These are phyloP conservation scores for Diaporthe sp. DNA, from an alignment of 2,329 filamentous ascomycete species.

Conservation along the genomic window DNA sequence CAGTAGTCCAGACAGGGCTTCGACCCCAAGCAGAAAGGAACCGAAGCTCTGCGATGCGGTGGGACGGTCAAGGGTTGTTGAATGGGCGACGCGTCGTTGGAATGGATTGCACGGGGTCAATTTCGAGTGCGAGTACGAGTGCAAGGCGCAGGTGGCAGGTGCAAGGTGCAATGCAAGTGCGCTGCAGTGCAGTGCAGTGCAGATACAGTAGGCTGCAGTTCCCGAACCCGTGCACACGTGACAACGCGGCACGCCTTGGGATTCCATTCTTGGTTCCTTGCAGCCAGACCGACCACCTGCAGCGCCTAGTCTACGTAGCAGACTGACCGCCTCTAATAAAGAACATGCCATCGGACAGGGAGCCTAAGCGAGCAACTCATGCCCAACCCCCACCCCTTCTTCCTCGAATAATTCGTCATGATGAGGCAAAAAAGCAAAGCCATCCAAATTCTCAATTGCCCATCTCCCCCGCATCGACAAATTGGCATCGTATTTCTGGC, in stretches of 20 bases:
- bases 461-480: background rate
- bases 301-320: background rate
- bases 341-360: background rate
- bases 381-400: no score
- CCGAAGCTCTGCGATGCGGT: background rate
- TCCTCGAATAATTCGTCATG: no score
- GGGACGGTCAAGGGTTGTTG: background rate
- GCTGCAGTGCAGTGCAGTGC: background rate
- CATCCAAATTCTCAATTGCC: background rate
- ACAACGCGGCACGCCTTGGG: background rate
- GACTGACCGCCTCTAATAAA: constrained; percentile 20
- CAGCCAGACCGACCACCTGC: constrained; percentile 4
- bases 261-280: background rate
- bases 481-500: background rate
- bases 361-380: background rate
- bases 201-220: background rate
- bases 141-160: background rate
- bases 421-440: background rate
- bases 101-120: background rate
- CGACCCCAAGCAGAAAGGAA: background rate
- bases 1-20: background rate
- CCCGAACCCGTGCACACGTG: background rate
- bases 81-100: background rate
- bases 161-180: background rate
- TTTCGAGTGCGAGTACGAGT: background rate